Base-by-base conservation (phyloP, 2,329 filamentous ascomycete genomes). In the Neofusicoccum parvum region DNA sequence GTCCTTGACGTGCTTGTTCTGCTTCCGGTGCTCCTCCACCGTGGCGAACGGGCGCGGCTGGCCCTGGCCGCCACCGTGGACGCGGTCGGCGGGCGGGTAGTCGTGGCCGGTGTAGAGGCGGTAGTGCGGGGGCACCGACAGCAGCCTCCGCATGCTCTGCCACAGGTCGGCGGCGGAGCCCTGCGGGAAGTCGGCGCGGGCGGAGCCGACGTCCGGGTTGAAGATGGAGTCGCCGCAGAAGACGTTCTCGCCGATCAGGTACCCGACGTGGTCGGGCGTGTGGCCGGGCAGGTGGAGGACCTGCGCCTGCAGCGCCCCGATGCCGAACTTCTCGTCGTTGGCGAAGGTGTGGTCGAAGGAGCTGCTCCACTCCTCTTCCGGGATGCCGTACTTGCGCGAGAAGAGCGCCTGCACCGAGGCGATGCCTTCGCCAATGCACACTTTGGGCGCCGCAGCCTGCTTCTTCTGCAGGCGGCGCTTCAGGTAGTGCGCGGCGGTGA, bases 181-280 rank as follows among this genome's bases (percentile, higher is more conserved):
- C n/a, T 74, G 74, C 0, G 76, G 76, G 59, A 78, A 78, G 49
- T 78, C 76, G 49, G 69, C 71, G 2, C 75, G 72, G 0, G 75
- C 76, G 3, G 72, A 74, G 17, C 75, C 75, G 6, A 78, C 68
- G 53, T 76, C 74, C 1, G 69, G 67, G 36, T 77, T 71, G 70
- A 78, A 76, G 15, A 78, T 69, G 11, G 75, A 77, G 59, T 73
- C 76, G 9, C 78, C 78, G 20, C 72, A 69, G 70, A 77, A 72
- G 62, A 80, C 62, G 72, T 81, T 74, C 20, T n/a, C 6, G 11
- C 83, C 85, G 59, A 88, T 82, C 39, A 76, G 73, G 67, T 89
- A 90, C 0, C 86, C 87, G 14, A 87, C 70, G 64, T 88, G 86
- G 68, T 89, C 87, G 0, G 86, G 85, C 0, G 86, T 88, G 68